Evolutionary conservation across 805 yeast species (phyloP), one percentile per base, ranked within the genome.

Genomic region (Saturnispora gosingensis): DNA sequence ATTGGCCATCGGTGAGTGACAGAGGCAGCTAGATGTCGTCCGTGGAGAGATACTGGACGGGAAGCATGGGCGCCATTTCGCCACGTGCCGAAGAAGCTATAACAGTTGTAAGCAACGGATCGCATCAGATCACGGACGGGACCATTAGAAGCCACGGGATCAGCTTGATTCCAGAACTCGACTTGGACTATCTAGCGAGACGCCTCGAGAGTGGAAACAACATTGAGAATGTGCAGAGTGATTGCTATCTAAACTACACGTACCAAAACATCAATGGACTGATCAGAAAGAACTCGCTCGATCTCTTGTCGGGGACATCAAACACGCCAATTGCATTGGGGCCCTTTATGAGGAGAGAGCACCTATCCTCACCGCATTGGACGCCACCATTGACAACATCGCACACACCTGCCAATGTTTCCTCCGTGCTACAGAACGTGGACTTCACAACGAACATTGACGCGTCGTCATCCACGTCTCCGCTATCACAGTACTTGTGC

Each of bases 321-420:
- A 36, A 32, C 18, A 46, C 49, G 13, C 49, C 49, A 18, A 36
- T 16, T 18, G 36, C 47, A 7, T 20, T 30, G 38, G 47, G 16
- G 8, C 7, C 46, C 5, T 20, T 30, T 5, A 24, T 40, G 7
- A 40, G 42, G 20, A 38, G 44, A 40, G 44, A 40, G 4, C 30
- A 40, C 22, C 7, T 40, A 15, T 44, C 38, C n/a, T 46, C 49
- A 5, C 43, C 43, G 13, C 22, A 46, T 36, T 46, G 49, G 49
- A 46, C 49, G 4, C 49, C 49, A n/a, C 49, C 49, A 16, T 43
- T 43, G 5, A 34, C 27, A n/a, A 32, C 43, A 30, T 30, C 34
- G 5, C 20, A 25, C 10, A 20, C 43, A 5, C 35, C 49, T 8
- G 25, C 20, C 9, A 43, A 16, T 13, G 22, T 30, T 5, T 28